Conservation (phyloP, 345 rosid species). For the Passiflora organensis region DNA sequence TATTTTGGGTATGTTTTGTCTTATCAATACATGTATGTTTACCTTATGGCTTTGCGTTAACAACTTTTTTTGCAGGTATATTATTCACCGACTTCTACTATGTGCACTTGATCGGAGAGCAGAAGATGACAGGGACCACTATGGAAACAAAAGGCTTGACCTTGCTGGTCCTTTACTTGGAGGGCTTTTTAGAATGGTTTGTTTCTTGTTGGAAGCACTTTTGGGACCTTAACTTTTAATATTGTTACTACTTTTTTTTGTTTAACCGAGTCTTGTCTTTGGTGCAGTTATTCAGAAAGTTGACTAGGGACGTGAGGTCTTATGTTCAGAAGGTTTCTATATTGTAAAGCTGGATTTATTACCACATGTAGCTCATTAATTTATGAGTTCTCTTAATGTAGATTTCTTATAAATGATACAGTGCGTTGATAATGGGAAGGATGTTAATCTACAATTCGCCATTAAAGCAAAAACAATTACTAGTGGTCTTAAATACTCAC, state of each 20-base stretch:
- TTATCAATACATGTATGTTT: not conserved
- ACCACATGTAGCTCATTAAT: not conserved
- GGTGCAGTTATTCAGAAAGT: slow-evolving; percentile 88
- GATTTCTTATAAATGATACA: slow-evolving; percentile 29
- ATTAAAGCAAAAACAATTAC: slow-evolving; percentile 98
- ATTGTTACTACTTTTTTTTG: not conserved
- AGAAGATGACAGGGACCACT: slow-evolving; percentile 98
- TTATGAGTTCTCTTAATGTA: slow-evolving; percentile 14
- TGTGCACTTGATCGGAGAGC: slow-evolving; percentile 94
- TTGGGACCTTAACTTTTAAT: not conserved
- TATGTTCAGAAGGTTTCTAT: slow-evolving; percentile 90
- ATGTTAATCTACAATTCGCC: slow-evolving; percentile 90
- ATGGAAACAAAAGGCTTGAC: slow-evolving; percentile 98
- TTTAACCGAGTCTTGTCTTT: slow-evolving; percentile 7
- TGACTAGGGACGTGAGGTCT: slow-evolving; percentile 87
- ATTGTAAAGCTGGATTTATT: slow-evolving; percentile 8
- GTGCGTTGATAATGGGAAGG: slow-evolving; percentile 97
- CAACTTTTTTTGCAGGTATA: slow-evolving; percentile 43
- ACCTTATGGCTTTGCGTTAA: slow-evolving; percentile 11
- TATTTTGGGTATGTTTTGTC: slow-evolving; percentile 69
- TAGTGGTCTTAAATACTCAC: slow-evolving; percentile 93
- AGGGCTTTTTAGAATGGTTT: slow-evolving; percentile 92
- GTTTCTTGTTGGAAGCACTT: slow-evolving; percentile 13
- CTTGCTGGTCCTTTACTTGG: slow-evolving; percentile 99
- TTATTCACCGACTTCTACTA: slow-evolving; percentile 83